Conservation (phyloP, 2,329 filamentous ascomycete genomes). For the Chaetomium olivaceum region DNA sequence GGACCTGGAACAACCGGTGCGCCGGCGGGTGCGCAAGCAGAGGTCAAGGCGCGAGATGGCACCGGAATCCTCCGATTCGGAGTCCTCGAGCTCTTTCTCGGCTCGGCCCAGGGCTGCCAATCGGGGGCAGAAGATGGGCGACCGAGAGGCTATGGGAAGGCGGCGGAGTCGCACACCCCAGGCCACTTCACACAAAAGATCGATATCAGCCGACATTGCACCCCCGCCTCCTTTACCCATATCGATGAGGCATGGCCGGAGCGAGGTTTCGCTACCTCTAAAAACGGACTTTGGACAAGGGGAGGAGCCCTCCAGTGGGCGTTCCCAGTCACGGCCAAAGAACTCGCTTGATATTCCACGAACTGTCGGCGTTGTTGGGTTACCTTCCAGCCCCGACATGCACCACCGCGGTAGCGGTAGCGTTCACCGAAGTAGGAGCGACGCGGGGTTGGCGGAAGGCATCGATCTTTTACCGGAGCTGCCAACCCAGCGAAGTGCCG, state of each 20-base stretch:
- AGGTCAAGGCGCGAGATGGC: slow-evolving; percentile 12
- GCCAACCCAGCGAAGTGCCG: neutral
- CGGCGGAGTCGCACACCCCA: slow-evolving; percentile 4
- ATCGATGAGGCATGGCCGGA: slow-evolving; percentile 15
- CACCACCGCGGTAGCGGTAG: slow-evolving; percentile 18
- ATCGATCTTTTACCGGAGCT: slow-evolving; percentile 3
- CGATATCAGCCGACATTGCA: slow-evolving; percentile 19
- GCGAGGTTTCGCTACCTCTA: slow-evolving; percentile 14
- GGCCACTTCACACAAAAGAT: slow-evolving; percentile 14
- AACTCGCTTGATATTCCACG: slow-evolving; percentile 12
- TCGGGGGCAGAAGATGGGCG: slow-evolving; percentile 1
- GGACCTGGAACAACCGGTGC: slow-evolving; percentile 1
- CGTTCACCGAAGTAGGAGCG: slow-evolving; percentile 18
- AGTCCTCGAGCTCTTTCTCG: slow-evolving; percentile 11
- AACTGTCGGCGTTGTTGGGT: slow-evolving; percentile 14
- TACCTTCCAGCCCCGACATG: slow-evolving; percentile 29
- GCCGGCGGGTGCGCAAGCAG: slow-evolving; percentile 2
- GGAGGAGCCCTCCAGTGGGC: slow-evolving; percentile 1
- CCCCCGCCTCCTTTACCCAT: slow-evolving; percentile 7
- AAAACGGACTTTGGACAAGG: neutral
- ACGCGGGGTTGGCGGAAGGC: neutral
- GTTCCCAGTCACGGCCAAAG: neutral
- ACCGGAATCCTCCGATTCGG: slow-evolving; percentile 15
- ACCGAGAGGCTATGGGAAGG: neutral
- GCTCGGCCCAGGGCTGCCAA: slow-evolving; percentile 6